Percentiles rank a stretch among this genome's conserved stretches.
Evolutionary conservation across 164 flowering plant species (phyloP).

Genomic region (Paratinospora sagittata): DNA sequence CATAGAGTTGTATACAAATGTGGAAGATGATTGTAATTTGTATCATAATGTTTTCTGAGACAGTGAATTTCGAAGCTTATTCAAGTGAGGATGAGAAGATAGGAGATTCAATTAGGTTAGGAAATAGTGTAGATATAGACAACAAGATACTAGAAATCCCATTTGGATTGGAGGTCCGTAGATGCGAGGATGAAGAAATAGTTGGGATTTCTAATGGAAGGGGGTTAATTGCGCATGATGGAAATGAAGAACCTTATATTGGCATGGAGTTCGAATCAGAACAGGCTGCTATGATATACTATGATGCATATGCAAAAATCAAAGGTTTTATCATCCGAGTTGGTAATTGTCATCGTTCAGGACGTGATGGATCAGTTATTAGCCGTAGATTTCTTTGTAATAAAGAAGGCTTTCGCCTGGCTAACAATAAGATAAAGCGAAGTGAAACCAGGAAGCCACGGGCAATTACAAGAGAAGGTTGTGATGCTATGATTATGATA

Average conservation of each 20-base stretch:
- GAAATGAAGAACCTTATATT: conserved; percentile 15
- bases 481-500: conserved; percentile 35
- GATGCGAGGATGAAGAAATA: conserved; percentile 2
- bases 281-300: conserved; percentile 25
- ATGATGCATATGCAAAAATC: conserved; percentile 24
- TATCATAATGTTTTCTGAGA: background rate
- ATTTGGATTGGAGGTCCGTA: conserved; percentile 9
- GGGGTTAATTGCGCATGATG: conserved; percentile 9
- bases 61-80: conserved; percentile 19
- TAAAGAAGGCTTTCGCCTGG: conserved; percentile 21
- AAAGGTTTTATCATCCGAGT: conserved; percentile 22
- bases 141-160: conserved; percentile 14
- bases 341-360: conserved; percentile 22
- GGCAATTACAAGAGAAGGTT: conserved; percentile 44
- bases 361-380: conserved; percentile 19
- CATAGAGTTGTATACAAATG: background rate
- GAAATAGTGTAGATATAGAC: conserved; percentile 10
- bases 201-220: conserved; percentile 5
- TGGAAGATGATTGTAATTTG: conserved; percentile 14
- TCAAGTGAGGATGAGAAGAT: conserved; percentile 12
- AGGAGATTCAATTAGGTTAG: conserved; percentile 15
- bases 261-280: conserved; percentile 30
- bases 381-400: conserved; percentile 22
- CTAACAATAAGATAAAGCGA: conserved; percentile 14
- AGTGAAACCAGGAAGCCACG: conserved; percentile 34